Base-by-base conservation (phyloP, 257 asterid genomes). In the Dorcoceras hygrometricum region DNA sequence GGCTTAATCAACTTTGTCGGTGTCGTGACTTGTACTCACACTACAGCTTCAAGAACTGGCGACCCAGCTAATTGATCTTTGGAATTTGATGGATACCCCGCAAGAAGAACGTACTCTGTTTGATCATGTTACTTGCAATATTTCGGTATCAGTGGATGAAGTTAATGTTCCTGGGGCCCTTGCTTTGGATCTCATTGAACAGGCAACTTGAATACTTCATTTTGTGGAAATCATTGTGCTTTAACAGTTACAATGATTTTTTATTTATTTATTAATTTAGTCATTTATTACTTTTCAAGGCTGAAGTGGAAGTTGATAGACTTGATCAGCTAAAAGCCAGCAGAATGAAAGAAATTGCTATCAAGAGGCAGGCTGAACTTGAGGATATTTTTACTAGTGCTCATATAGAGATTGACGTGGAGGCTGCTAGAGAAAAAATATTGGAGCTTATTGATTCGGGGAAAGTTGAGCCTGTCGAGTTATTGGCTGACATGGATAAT, bases 271-370 rank as follows among this genome's bases (percentile, higher is more conserved):
- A 25, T 62, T 66, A 23, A 78, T 63, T 62, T 72, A 57, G 25
- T 63, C 56, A 31, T 65, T 29, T 70, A 19, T 34, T 25, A 11
- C 23, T 78, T 54, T 68, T 75, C 57, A 79, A 94, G 99, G 98
- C 93, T 74, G 96, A 86, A 73, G 89, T 81, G 77, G 99, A 94
- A 80, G 99, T 87, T 71, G 95, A 90, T 80, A 90, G 99, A 79
- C 99, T 94, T 64, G 97, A 90, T 80, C 87, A 77, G 75, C 88
- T 94, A 6, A 94, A 94, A 80, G 95, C 95, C 66, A 89, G 97
- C 91, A 83, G 79, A 76, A 94, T 89, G 97, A 94, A 90, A 77
- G 99, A 94, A 81, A 88, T 94, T 74, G 95, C 99, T 74, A 79
- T 90, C 34, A 90, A 88, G 89, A 94, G 80, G 81, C 99, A 94